Conservation (phyloP, 768 basidiomycete genomes). For the Phaeotremella skinneri region DNA sequence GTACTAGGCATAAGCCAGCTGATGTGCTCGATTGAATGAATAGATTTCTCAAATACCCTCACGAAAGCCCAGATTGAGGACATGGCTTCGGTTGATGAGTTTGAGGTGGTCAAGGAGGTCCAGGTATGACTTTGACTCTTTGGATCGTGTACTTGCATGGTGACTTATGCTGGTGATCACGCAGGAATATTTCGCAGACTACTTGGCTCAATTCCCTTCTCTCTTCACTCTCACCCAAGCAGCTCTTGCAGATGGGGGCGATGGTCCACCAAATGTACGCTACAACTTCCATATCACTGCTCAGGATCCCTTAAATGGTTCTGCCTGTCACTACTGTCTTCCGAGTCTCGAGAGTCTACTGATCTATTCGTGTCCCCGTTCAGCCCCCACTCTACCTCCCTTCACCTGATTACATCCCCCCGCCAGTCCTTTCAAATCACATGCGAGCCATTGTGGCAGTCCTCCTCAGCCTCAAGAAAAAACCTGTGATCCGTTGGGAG, state of each 20-base stretch:
- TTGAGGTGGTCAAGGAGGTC: conserved; percentile 93
- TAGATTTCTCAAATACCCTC: conserved; percentile 94
- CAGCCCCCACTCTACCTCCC: conserved; percentile 51
- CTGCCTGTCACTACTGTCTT: too few species aligned
- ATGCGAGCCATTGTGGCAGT: conserved; percentile 80
- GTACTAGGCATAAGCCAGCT: conserved; percentile 1
- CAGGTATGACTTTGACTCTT: conserved; percentile 62
- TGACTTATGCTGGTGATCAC: background rate
- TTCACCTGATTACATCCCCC: conserved; percentile 40
- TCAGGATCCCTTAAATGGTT: too few species aligned
- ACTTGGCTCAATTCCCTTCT: conserved; percentile 77
- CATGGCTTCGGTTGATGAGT: conserved; percentile 89
- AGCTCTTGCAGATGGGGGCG: conserved; percentile 45
- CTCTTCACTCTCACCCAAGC: conserved; percentile 69
- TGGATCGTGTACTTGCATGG: background rate
- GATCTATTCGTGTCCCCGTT: background rate
- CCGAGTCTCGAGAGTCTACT: too few species aligned
- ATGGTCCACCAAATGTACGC: conserved; percentile 50
- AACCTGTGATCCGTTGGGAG: conserved; percentile 90
- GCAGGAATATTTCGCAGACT: conserved; percentile 96
- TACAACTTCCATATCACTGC: background rate
- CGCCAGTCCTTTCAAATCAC: conserved; percentile 67
- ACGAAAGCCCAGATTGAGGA: conserved; percentile 87
- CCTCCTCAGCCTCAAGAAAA: conserved; percentile 91
- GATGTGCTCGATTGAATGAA: background rate